phyloP scores from a whole-genome alignment of 129 eudicot genomes.

The Cynara cardunculus region DNA sequence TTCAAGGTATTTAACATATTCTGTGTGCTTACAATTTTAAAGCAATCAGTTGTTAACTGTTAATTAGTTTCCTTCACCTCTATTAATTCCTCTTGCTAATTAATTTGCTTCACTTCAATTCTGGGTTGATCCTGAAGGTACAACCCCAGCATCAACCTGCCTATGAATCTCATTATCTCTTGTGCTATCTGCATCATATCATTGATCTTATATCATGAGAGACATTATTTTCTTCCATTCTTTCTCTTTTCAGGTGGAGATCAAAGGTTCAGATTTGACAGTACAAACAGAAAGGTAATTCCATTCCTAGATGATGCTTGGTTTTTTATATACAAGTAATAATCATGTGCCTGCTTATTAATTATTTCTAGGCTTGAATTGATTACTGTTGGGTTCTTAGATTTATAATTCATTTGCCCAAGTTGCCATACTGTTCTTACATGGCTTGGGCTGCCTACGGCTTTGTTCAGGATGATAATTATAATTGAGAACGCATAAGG shows the following conservation, averaged over 20 bases:
- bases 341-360: background rate
- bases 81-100: background rate
- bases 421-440: background rate
- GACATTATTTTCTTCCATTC: background rate
- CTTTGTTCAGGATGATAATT: background rate
- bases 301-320: background rate
- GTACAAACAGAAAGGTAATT: slow-evolving; percentile 41
- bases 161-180: background rate
- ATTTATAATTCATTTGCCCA: background rate
- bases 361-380: background rate
- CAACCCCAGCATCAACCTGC: background rate
- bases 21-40: background rate
- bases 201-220: background rate
- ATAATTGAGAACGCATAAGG: background rate
- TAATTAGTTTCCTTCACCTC: background rate
- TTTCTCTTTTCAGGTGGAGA: slow-evolving; percentile 31
- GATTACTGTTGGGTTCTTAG: background rate
- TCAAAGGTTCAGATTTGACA: slow-evolving; percentile 24
- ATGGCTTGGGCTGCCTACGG: background rate
- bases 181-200: background rate
- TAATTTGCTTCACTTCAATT: background rate
- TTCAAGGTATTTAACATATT: slow-evolving; percentile 37
- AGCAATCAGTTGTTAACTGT: background rate
- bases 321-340: background rate
- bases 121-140: slow-evolving; percentile 34